phyloP scores from a whole-genome alignment of 176 grass and related monocot species.

The Alloteropsis semialata region DNA sequence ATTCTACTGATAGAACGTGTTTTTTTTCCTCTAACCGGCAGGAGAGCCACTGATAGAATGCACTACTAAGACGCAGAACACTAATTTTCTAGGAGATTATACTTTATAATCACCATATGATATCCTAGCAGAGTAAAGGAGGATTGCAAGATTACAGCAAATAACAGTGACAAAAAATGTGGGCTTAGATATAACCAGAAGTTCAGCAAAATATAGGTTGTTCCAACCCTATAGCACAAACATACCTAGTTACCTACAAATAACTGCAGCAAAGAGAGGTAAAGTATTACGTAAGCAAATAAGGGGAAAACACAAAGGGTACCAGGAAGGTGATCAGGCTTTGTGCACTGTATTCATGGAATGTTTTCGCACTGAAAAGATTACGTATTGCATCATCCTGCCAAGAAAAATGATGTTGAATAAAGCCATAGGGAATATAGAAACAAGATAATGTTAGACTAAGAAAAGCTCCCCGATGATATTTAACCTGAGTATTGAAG shows the following conservation, averaged over 20 bases:
- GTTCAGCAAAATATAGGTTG: neutral
- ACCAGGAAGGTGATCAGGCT: slow-evolving; percentile 98
- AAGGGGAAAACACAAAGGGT: neutral
- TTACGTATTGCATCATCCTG: slow-evolving; percentile 99
- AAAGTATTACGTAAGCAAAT: slow-evolving; percentile 1
- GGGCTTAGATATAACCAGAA: neutral
- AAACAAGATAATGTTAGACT: neutral
- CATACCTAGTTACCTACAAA: neutral
- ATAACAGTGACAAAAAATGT: neutral
- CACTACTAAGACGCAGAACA: neutral
- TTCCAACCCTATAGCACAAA: neutral
- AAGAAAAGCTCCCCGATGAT: neutral
- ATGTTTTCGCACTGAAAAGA: slow-evolving; percentile 99
- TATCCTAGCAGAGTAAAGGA: neutral
- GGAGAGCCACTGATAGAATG: neutral
- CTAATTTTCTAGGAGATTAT: neutral
- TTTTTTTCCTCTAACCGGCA: neutral
- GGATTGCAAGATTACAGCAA: neutral
- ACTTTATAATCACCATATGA: slow-evolving; percentile 5
- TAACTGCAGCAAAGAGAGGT: neutral
- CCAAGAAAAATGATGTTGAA: slow-evolving; percentile 21
- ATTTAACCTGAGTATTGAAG: slow-evolving; percentile 95
- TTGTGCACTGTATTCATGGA: slow-evolving; percentile 96
- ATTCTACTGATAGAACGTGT: slow-evolving; percentile 2
- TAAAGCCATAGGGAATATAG: slow-evolving; percentile 25